Evolutionary conservation across 148 eudicot genomes (phyloP), one percentile per base, ranked within the genome.

Genomic region (Drosera capensis): DNA sequence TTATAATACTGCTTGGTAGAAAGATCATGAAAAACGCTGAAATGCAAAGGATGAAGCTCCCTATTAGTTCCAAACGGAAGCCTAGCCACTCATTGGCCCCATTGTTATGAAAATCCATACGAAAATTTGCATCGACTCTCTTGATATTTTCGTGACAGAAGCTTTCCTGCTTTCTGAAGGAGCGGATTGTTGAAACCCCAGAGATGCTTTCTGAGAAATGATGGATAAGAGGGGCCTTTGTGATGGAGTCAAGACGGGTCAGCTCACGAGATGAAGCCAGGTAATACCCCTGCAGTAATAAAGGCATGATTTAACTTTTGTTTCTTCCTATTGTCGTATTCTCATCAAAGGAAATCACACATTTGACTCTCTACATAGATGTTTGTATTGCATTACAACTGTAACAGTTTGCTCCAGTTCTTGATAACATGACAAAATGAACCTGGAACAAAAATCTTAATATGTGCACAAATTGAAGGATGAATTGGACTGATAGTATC

Each of bases 181-280:
- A 75, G 1, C 97, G 95, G 14, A 90, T 78, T 12, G 97, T 90
- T 93, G 80, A 80, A 42, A 90, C 82, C 12, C 97, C 97, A 8
- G 90, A 64, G 28, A 90, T 80, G 69, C 87, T 90, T 57, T 84
- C 97, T 7, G 97, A 90, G 77, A 90, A 90, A 57, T 90, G 97
- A 58, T 75, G 81, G 58, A 90, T 84, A 5, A 90, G 74, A 0
- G 97, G 97, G 25, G 97, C 97, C 58, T 90, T 90, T 17, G 95
- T 84, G 55, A 90, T 90, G 12, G 85, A 78, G 62, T 80, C 97
- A 8, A 90, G 81, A 1, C 97, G 77, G 20, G 97, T 90, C 41
- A 90, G 40, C 70, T 90, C 97, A 8, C 95, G 87, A 7, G 97
- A 84, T 43, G 97, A 80, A 13, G 95, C 66, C 15, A 90, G 79